Evolutionary conservation across 805 yeast genomes (phyloP), one percentile per base, ranked within the genome.

Genomic region (Ogataea naganishii): DNA sequence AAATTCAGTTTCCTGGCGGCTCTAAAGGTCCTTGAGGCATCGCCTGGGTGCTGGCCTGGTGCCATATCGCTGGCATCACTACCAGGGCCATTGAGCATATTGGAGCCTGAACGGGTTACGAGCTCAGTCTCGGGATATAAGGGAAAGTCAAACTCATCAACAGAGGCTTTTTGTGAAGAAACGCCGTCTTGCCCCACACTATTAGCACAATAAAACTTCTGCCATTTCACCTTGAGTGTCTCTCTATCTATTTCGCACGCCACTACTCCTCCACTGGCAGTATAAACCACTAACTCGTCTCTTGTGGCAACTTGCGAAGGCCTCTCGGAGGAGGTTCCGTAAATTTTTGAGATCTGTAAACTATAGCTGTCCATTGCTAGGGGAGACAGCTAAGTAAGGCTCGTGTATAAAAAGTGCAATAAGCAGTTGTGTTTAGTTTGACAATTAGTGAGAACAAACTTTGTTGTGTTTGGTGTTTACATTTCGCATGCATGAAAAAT

Each of bases 181-280:
- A n/a, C 3, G 19, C 6, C 9, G n/a, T n/a, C 10, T 20, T 5
- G 17, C 15, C 7, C 38, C 34, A 34, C 34, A 30, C 40, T 41
- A 33, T 63, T 68, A 12, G 77, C 77, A 51, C 74, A 69, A 47
- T 65, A 69, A 43, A 72, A 69, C 35, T 72, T 49, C 40, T 69
- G 77, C 33, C 53, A 37, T 10, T 33, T 31, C 1, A 52, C 38
- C 24, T 26, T 29, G 24, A 39, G 33, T 4, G 37, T 12, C 13
- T 36, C 42, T 9, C 35, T 33, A 11, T 49, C 40, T 2, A 65
- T 33, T 13, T 53, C 43, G 26, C 68, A 53, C 1, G 72, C 74
- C 9, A 72, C 75, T 4, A 72, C 77, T 4, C 79, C 79, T 14
- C 76, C 76, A 35, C 76, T 67, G 9, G 77, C 77, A 4, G 66